Evolutionary conservation across 2,329 filamentous ascomycete genomes (phyloP).

Genomic region (Stenocarpella maydis): DNA sequence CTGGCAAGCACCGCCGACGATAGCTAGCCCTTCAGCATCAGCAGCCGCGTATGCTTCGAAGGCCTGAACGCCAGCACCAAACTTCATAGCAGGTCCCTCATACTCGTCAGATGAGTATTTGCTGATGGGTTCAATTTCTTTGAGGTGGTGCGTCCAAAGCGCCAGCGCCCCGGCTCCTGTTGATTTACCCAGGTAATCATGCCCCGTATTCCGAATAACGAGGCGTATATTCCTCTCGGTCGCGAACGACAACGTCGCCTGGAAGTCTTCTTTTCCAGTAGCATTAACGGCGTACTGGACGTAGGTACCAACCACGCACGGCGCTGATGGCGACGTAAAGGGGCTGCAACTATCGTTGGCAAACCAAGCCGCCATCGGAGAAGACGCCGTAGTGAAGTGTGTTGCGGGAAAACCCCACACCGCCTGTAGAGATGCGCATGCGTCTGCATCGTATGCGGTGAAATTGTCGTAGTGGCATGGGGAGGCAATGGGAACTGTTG

Average conservation of each 20-base stretch:
- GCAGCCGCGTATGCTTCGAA: conserved; percentile 38
- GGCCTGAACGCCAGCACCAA: conserved; percentile 4
- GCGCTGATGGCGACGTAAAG: conserved; percentile 51
- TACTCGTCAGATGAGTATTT: background rate
- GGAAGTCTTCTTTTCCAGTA: conserved; percentile 29
- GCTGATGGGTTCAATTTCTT: background rate
- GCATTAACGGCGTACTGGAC: conserved; percentile 42
- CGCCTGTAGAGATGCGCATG: background rate
- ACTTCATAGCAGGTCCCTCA: background rate
- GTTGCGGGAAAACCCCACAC: background rate
- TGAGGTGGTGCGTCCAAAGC: conserved; percentile 3
- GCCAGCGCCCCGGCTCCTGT: background rate
- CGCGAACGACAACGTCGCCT: conserved; percentile 6
- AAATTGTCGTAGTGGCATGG: conserved; percentile 1
- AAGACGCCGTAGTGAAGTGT: background rate
- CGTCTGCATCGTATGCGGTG: conserved; percentile 1
- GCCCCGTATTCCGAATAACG: conserved; percentile 38
- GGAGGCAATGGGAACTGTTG: conserved; percentile 41
- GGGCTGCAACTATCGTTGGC: conserved; percentile 43
- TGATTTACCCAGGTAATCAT: conserved; percentile 43
- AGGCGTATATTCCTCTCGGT: background rate
- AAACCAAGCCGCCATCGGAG: background rate
- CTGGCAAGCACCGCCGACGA: conserved; percentile 57
- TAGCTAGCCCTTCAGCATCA: conserved; percentile 46
- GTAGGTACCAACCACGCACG: conserved; percentile 50